A percentile compares a stretch with the other conserved stretches of the same genome.
phyloP scores from a whole-genome alignment of 1,284 basidiomycete species.

The Cryptococcus sp. region DNA sequence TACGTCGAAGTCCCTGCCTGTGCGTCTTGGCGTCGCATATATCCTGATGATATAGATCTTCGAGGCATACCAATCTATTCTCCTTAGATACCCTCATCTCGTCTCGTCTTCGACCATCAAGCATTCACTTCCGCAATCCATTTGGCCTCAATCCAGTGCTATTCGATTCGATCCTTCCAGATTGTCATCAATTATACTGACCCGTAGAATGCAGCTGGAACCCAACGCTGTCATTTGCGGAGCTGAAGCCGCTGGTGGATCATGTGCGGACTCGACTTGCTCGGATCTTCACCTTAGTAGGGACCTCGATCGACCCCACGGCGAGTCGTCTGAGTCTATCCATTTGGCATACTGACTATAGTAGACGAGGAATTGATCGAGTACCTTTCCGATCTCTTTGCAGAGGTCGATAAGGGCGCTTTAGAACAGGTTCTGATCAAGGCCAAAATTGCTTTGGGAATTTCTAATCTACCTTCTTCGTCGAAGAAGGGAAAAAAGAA shows the following conservation, averaged over 20 bases:
- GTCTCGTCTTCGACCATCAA: not conserved
- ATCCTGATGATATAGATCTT: slow-evolving; percentile 14
- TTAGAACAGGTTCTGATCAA: not conserved
- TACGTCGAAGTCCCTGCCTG: not conserved
- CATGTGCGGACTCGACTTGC: slow-evolving; percentile 34
- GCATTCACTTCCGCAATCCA: not conserved
- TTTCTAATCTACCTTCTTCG: too few species aligned
- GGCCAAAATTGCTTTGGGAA: not conserved
- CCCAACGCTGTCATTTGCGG: slow-evolving; percentile 25
- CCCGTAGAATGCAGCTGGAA: slow-evolving; percentile 23
- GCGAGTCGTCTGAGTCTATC: not conserved
- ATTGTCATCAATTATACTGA: slow-evolving; percentile 36
- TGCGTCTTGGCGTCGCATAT: not conserved
- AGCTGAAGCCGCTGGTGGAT: slow-evolving; percentile 35
- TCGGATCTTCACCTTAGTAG: slow-evolving; percentile 25
- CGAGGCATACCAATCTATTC: slow-evolving; percentile 25
- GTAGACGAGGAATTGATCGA: not conserved
- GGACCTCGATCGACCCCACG: not conserved
- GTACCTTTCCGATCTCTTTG: not conserved
- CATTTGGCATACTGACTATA: not conserved
- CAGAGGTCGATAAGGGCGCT: not conserved
- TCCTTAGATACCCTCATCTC: slow-evolving; percentile 36
- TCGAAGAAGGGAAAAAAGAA: too few species aligned
- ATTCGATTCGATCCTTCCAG: slow-evolving; percentile 24
- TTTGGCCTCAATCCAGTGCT: not conserved